Percentiles rank a stretch among this genome's conserved stretches.
Evolutionary conservation across 2,329 filamentous ascomycete genomes (phyloP).

Genomic region (Stagonosporopsis chrysanthemi): DNA sequence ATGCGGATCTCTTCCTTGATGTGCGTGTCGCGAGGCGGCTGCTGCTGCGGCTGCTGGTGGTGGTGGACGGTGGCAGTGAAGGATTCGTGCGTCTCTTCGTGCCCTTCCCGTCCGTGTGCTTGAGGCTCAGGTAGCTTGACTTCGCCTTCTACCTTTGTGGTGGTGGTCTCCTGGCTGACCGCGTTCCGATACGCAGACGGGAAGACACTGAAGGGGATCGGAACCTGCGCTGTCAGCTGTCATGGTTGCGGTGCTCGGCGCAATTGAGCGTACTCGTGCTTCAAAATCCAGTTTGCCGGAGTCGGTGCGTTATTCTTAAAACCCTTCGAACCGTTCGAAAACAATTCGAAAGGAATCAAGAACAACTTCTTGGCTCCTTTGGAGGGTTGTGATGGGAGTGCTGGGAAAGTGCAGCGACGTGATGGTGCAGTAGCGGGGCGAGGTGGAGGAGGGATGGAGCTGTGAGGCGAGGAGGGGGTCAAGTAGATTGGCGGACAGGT

Average conservation of each 20-base stretch:
- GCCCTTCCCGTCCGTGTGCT: conserved; percentile 96
- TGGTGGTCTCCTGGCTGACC: conserved; percentile 63
- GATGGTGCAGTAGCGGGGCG: conserved; percentile 48
- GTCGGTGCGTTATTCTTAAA: conserved; percentile 76
- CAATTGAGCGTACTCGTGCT: conserved; percentile 76
- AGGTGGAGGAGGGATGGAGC: conserved; percentile 47
- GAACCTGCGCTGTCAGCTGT: conserved; percentile 51
- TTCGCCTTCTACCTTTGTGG: conserved; percentile 87
- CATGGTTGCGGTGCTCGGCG: background rate
- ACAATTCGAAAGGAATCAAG: conserved; percentile 72
- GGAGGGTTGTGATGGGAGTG: conserved; percentile 34
- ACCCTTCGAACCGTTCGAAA: conserved; percentile 62
- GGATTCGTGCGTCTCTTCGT: conserved; percentile 74
- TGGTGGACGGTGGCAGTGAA: conserved; percentile 58
- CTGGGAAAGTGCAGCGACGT: conserved; percentile 37
- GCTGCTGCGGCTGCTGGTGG: conserved; percentile 13
- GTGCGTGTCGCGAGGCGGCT: conserved; percentile 55
- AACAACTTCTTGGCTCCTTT: conserved; percentile 60
- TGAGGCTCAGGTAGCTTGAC: conserved; percentile 75
- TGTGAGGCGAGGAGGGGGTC: conserved; percentile 41
- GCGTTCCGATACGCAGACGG: conserved; percentile 90
- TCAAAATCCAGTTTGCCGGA: conserved; percentile 99
- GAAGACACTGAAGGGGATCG: conserved; percentile 99
- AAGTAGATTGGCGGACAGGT: conserved; percentile 46
- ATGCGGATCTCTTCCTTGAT: conserved; percentile 88